A percentile compares a stretch with the other conserved stretches of the same genome.
These are phyloP conservation scores for Protostelium mycophagum DNA, from an alignment of 78 protist genomes.

Conservation along the genomic window DNA sequence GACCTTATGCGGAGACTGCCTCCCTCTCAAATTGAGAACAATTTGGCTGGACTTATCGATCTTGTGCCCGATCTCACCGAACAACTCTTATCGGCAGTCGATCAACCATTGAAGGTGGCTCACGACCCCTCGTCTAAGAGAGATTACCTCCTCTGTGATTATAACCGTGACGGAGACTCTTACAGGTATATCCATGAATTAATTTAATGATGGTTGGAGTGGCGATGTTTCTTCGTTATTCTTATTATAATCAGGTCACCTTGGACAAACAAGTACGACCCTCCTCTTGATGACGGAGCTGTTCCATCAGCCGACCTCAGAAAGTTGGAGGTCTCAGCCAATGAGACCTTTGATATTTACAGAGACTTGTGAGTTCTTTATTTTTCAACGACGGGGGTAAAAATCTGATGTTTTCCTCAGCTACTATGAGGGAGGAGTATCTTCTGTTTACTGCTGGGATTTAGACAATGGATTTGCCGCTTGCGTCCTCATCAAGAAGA, in stretches of 20 bases:
- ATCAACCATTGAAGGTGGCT: conserved; percentile 90
- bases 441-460: conserved; percentile 93
- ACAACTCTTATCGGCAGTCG: conserved; percentile 87
- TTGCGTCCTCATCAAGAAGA: conserved; percentile 83
- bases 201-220: neutral
- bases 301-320: conserved; percentile 82
- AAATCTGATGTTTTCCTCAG: neutral
- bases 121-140: conserved; percentile 64
- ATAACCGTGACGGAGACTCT: conserved; percentile 97
- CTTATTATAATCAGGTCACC: conserved; percentile 79
- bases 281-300: conserved; percentile 82
- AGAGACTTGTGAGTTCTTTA: conserved; percentile 42
- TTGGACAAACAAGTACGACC: conserved; percentile 94
- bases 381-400: neutral
- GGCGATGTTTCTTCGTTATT: neutral
- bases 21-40: conserved; percentile 78
- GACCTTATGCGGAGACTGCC: conserved; percentile 93
- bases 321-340: conserved; percentile 79
- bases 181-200: conserved; percentile 84
- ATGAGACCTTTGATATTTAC: conserved; percentile 87
- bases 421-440: conserved; percentile 90
- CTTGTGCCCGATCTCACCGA: conserved; percentile 91
- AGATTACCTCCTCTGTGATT: conserved; percentile 92
- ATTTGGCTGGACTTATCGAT: conserved; percentile 79
- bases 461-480: conserved; percentile 87